Evolutionary conservation across 805 yeast genomes (phyloP), one percentile per base, ranked within the genome.

Genomic region (Myxozyma monticola): DNA sequence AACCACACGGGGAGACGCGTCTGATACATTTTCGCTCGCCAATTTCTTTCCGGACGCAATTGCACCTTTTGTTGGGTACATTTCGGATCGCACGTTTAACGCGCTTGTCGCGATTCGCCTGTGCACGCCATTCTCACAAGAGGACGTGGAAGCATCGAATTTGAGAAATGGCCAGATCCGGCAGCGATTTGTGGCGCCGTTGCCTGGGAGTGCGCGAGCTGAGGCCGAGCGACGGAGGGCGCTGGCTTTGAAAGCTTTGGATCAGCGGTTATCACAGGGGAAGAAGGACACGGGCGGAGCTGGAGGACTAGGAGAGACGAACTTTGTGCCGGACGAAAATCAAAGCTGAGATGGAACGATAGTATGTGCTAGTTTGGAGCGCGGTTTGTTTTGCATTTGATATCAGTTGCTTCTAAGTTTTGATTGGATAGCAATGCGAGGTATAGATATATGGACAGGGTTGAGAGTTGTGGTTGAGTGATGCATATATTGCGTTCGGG

Each of bases 11-110:
- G 96, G 97, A 33, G 96, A 89, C 66, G 95, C 96, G 0, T 83
- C 93, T 0, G 96, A 90, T 59, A 85, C 91, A 1, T 90, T 90
- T 72, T 81, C 86, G 48, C 75, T 90, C 55, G 82, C 83, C 28
- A 84, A 84, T 60, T 88, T 90, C 65, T 90, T 90, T 79, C 97
- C 97, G 0, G 80, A 75, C 37, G 47, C 50, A 14, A n/a, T 56
- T 8, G 42, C 53, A 72, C 73, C 73, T 54, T 75, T 67, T 39
- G 54, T 67, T 3, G 54, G 55, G 24, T 50, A 48, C 12, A 12
- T 53, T n/a, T 25, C 45, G 8, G 34, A 42, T 6, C 24, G 26
- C 17, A 37, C 43, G 22, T 51, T 48, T 15, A 15, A 29, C 24
- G 12, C 42, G 10, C 49, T 53, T 25, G 52, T 49, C 46, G 39